Conservation (phyloP, 805 yeast genomes). For the Starmerella cellae region DNA sequence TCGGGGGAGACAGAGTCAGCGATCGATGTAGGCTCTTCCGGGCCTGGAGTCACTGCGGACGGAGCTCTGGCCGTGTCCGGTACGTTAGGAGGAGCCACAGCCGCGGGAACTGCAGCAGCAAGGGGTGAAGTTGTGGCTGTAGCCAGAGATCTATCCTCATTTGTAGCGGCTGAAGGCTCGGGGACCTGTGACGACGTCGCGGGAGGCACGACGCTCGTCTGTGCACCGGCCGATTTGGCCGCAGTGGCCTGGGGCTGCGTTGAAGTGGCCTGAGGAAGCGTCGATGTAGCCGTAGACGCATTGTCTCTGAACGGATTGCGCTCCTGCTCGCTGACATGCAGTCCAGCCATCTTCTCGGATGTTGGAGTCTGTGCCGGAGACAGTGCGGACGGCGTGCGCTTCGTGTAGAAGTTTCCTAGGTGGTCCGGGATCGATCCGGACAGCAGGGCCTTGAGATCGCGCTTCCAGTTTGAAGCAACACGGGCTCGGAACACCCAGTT, state of each 20-base stretch:
- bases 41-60: neutral
- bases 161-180: too few relatives aligned
- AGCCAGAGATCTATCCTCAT: too few relatives aligned
- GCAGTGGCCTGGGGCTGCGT: neutral
- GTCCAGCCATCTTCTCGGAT: neutral
- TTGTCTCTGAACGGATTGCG: neutral
- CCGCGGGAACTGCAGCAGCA: neutral
- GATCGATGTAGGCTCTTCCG: too few relatives aligned
- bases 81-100: neutral
- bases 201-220: too few relatives aligned
- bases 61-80: neutral
- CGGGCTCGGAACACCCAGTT: slow-evolving; percentile 94
- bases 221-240: too few relatives aligned
- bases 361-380: too few relatives aligned
- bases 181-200: too few relatives aligned
- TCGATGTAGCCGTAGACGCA: neutral
- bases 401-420: neutral
- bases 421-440: slow-evolving; percentile 21
- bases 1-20: too few relatives aligned
- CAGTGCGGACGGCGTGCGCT: too few relatives aligned
- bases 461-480: slow-evolving; percentile 67
- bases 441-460: slow-evolving; percentile 59
- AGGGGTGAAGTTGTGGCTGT: neutral
- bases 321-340: neutral
- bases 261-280: neutral